These are phyloP conservation scores for Strigomonas culicis DNA, from an alignment of 208 protist species.

Conservation along the genomic window DNA sequence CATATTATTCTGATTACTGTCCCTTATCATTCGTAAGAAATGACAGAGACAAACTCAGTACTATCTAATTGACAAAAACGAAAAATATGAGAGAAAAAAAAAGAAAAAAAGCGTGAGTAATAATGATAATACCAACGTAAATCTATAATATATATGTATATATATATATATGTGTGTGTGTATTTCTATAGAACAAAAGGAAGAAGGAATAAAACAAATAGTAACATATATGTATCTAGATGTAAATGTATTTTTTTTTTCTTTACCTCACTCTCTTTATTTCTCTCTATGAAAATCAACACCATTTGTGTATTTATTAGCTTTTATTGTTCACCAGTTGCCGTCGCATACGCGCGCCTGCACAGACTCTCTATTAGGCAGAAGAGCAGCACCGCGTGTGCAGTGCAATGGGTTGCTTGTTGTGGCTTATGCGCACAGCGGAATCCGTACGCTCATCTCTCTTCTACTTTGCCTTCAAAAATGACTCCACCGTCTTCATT, in stretches of 20 bases:
- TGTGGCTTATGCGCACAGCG: no score
- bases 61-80: not conserved
- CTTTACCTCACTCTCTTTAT: not conserved
- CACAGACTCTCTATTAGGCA: no score
- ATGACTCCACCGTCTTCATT: slow-evolving; percentile 62
- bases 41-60: not conserved
- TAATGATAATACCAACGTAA: not conserved
- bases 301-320: not conserved
- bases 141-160: not conserved
- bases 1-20: not conserved
- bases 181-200: not conserved
- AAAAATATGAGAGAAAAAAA: slow-evolving; percentile 8
- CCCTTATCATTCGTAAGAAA: not conserved
- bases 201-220: not conserved
- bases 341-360: not conserved
- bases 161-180: no score
- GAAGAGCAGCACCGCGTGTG: no score
- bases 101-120: not conserved
- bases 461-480: slow-evolving; percentile 39
- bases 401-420: no score
- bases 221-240: not conserved
- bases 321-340: not conserved
- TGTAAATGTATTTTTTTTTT: not conserved
- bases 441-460: no score
- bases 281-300: not conserved